phyloP scores from a whole-genome alignment of 2,329 filamentous ascomycete species.

The Hymenoscyphus fraxineus region DNA sequence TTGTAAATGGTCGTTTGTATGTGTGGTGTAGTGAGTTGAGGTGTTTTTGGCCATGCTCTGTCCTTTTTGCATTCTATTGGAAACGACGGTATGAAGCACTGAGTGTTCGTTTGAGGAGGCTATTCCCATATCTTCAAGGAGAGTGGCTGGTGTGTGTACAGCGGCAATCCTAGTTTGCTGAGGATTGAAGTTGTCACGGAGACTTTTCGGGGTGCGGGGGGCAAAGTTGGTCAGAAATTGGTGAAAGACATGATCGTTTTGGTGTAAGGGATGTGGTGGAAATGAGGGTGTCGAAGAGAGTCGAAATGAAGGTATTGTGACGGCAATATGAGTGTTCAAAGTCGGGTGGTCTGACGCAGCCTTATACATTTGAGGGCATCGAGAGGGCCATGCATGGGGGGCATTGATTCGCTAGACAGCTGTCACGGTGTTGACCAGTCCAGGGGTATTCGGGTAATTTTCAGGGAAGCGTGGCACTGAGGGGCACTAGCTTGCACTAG shows the following conservation, averaged over 20 bases:
- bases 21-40: background rate
- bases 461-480: background rate
- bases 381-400: background rate
- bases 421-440: background rate
- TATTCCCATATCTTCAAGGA: slow-evolving; percentile 6
- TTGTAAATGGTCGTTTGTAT: background rate
- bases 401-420: background rate
- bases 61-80: background rate
- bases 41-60: slow-evolving; percentile 7
- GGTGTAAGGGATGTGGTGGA: background rate
- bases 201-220: background rate
- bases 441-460: background rate
- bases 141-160: background rate
- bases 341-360: background rate
- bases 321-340: background rate
- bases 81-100: slow-evolving; percentile 5
- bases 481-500: background rate
- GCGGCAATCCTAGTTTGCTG: slow-evolving; percentile 1
- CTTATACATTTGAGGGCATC: background rate
- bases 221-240: slow-evolving; percentile 2
- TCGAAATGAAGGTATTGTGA: background rate
- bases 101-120: background rate
- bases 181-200: slow-evolving; percentile 3
- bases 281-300: background rate
- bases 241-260: background rate